Evolutionary conservation across 2,329 filamentous ascomycete species (phyloP), one percentile per base, ranked within the genome.

Genomic region (Cryoendolithus antarcticus): DNA sequence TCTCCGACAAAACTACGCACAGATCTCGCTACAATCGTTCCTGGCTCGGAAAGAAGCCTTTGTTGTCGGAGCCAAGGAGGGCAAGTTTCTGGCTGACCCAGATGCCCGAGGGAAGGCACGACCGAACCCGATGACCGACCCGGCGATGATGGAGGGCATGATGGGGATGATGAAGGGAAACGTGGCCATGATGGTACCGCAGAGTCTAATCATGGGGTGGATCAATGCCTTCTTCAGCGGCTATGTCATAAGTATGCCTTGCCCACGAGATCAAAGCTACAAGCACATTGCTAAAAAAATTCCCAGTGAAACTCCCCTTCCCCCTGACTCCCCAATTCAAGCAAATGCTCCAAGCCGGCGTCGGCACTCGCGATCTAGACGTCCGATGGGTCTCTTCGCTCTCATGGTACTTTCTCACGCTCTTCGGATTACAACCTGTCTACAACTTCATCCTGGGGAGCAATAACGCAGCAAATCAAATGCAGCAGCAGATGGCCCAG

Each of bases 111-210:
- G 88, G 38, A 84, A 95, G 64, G 82, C 86, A 3, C 81, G 86
- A 12, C 77, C 85, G 30, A 98, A 96, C 64, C 91, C 91, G 3
- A 86, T 98, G 76, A 84, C 82, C 8, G 91, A 98, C 61, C 93
- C 93, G 13, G 82, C 82, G 35, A 86, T 85, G 42, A 98, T 98
- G 91, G 93, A 98, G 59, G 89, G 88, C 51, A 98, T 98, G 91
- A 98, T 98, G 91, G 89, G 91, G 51, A 94, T 94, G 86, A 93
- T 98, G 85, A 98, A 98, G 75, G 88, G 88, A 42, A 94, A 98
- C 60, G 94, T 98, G 83, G 89, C 91, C 48, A 98, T 96, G 91
- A 96, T 98, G 69, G 86, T 98, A 42, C 91, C 91, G 35, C 94
- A 98, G 64, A 96, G 88, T 4, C 66, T 98, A 59, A 98, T 98